These are phyloP conservation scores for Coemansia sp. DNA, from an alignment of 192 early-diverging fungal genomes.

Conservation along the genomic window DNA sequence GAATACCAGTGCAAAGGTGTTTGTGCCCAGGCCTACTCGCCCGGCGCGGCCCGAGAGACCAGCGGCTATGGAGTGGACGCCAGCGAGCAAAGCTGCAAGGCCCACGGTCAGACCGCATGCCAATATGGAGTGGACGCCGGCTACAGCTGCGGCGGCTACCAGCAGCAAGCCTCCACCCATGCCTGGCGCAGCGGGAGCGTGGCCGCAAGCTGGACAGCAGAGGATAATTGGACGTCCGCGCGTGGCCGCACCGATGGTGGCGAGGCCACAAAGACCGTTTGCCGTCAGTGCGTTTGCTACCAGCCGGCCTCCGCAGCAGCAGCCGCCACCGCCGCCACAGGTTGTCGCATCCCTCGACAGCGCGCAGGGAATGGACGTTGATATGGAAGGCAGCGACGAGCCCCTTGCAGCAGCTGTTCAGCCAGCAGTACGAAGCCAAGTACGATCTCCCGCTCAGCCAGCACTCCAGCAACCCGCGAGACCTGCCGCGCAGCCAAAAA, in stretches of 20 bases:
- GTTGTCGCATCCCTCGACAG: background rate
- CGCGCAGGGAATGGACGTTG: constrained; percentile 6
- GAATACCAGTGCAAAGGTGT: constrained; percentile 32
- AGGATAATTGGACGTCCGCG: background rate
- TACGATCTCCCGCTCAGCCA: background rate
- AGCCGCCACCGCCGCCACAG: background rate
- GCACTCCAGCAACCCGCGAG: background rate
- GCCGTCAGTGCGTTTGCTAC: background rate
- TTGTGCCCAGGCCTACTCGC: constrained; percentile 28
- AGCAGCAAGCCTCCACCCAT: background rate
- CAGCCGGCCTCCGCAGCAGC: background rate
- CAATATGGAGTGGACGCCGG: constrained; percentile 39
- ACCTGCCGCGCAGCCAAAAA: background rate
- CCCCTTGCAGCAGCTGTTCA: background rate
- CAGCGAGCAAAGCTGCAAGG: background rate
- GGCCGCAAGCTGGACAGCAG: background rate
- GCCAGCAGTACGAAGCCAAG: background rate
- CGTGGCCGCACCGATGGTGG: background rate
- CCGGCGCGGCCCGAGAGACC: background rate
- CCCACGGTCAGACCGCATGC: background rate
- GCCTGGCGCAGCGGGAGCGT: background rate
- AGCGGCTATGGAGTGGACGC: constrained; percentile 9
- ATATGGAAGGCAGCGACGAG: constrained; percentile 2
- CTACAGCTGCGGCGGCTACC: background rate
- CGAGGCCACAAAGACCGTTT: background rate